Base-by-base conservation (phyloP, 2,329 filamentous ascomycete species). In the Didymella exigua region DNA sequence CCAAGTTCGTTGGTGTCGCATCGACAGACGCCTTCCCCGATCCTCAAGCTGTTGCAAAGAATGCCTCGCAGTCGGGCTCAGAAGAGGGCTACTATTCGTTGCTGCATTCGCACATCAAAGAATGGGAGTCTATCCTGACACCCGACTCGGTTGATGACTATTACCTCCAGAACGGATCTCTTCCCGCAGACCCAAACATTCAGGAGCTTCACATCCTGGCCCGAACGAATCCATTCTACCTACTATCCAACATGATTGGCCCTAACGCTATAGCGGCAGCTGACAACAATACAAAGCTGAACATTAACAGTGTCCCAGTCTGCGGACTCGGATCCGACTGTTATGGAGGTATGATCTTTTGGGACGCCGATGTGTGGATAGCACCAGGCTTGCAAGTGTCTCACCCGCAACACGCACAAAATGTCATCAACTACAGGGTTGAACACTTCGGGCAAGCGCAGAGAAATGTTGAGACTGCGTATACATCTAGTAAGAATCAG, bases 301-400 rank as follows among this genome's bases (percentile, higher is more conserved):
- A 87, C 54, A 78, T 82, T 19, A 79, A 87, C 68, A 89, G 86
- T 60, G 84, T 90, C 43, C 78, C 85, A 2, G 88, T 90, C n/a
- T 86, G 87, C 53, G 88, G 88, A 0, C 72, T 90, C 19, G 83
- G 81, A 0, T 87, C 86, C 5, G 86, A 89, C 59, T 87, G 84
- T 7, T 90, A 90, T 62, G 88, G 79, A 19, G 87, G 87, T 0
- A 75, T 81, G 65, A 79, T 87, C n/a, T 87, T 87, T 67, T 88
- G 85, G 85, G 85, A 87, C 72, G 82, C 83, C 13, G 85, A 87
- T 68, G 78, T 87, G 4, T 89, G 86, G 85, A 88, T 88, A 83
- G 83, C 86, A 27, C 87, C 87, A 5, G 86, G 86, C 8, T 72
- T 90, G 9, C 84, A 87, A 13, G 79, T 86, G 1, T 81, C 86